These are phyloP conservation scores for peach (Prunus persica) DNA, from an alignment of 306 rosid genomes.

Conservation along the genomic window Prunus_persica_NCBIv2 NC_034010.1:5558501-5559000, in stretches of 20 bases:
- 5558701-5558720: neutral
- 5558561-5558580: neutral
- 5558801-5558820: neutral
- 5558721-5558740: neutral
- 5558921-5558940: neutral
- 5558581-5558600: neutral
- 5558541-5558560: too few species aligned
- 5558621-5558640: neutral
- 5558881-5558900: neutral
- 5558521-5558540: too few species aligned
- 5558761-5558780: neutral
- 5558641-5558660: neutral
- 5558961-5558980: slow-evolving; percentile 6
- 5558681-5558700: neutral
- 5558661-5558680: neutral
- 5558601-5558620: too few species aligned
- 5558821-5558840: neutral
- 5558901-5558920: neutral
- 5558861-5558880: neutral
- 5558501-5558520: too few species aligned
- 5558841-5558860: slow-evolving; percentile 3
- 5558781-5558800: neutral
- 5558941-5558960: slow-evolving; percentile 5
- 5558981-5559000: neutral
- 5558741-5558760: neutral